Percentiles rank a stretch among this genome's conserved stretches.
These are phyloP conservation scores for Hura crepitans DNA, from an alignment of 441 rosid genomes.

Conservation along the genomic window DNA sequence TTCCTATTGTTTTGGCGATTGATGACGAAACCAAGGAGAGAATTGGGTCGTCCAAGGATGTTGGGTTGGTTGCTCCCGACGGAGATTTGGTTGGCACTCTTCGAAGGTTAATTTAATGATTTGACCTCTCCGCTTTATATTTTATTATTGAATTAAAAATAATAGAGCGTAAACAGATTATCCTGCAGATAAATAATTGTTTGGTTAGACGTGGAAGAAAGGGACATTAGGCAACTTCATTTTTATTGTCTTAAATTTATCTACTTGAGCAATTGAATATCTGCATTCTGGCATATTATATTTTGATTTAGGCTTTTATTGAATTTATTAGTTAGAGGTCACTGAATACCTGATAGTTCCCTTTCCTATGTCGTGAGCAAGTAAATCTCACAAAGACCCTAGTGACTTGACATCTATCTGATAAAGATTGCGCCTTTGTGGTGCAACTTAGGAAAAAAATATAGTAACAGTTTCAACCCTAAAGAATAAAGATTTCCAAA, in stretches of 20 bases:
- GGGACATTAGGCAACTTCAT: neutral
- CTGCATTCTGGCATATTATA: neutral
- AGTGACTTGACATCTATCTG: neutral
- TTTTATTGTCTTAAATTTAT: conserved; percentile 4
- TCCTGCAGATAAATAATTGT: neutral
- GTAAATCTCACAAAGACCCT: neutral
- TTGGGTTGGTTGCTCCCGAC: conserved; percentile 54
- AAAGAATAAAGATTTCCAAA: neutral
- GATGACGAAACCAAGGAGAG: conserved; percentile 66
- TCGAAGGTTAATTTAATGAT: conserved; percentile 41
- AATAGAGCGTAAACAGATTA: neutral
- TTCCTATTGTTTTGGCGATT: conserved; percentile 89
- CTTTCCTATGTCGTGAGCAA: neutral
- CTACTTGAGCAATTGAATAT: neutral
- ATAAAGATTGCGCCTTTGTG: too few species aligned
- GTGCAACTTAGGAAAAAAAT: neutral
- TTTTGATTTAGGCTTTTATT: neutral
- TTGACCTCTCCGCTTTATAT: neutral
- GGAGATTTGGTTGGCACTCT: conserved; percentile 65
- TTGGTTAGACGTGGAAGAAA: neutral
- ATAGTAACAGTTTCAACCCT: neutral
- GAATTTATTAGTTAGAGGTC: too few species aligned
- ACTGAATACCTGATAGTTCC: neutral
- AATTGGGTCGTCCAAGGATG: conserved; percentile 51
- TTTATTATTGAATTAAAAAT: neutral